Conservation (phyloP, 148 eudicot species). For the Hydrangea macrophylla region DNA sequence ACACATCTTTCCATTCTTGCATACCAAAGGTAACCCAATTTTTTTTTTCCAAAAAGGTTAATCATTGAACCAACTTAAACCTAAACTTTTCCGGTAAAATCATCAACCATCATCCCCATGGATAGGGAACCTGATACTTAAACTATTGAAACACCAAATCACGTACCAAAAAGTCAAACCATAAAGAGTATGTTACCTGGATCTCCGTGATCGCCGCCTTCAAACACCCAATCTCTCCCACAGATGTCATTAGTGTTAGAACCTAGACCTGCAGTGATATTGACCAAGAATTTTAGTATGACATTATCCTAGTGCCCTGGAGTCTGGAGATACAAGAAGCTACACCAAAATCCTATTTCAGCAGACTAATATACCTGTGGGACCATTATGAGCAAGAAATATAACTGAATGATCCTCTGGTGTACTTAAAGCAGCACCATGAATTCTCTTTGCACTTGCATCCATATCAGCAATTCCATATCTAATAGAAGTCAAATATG, state of each 20-base stretch:
- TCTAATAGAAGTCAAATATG: constrained; percentile 35
- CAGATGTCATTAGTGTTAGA: constrained; percentile 77
- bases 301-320: background rate
- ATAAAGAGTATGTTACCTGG: constrained; percentile 49
- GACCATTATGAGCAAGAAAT: constrained; percentile 92
- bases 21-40: no score
- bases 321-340: background rate
- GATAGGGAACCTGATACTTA: background rate
- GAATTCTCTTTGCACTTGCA: constrained; percentile 68
- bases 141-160: constrained; percentile 1
- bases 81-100: background rate
- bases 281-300: background rate
- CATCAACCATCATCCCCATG: background rate
- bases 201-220: constrained; percentile 91
- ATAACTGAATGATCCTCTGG: constrained; percentile 58
- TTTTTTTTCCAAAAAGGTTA: background rate
- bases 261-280: constrained; percentile 64
- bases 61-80: background rate
- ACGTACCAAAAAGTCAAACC: background rate
- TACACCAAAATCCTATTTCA: background rate
- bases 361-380: constrained; percentile 52
- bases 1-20: no score
- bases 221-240: constrained; percentile 77
- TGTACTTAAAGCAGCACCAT: constrained; percentile 52
- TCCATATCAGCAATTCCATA: constrained; percentile 68